Evolutionary conservation across 192 early-diverging fungal genomes (phyloP).

Genomic region (Rhizophlyctis rosea): DNA sequence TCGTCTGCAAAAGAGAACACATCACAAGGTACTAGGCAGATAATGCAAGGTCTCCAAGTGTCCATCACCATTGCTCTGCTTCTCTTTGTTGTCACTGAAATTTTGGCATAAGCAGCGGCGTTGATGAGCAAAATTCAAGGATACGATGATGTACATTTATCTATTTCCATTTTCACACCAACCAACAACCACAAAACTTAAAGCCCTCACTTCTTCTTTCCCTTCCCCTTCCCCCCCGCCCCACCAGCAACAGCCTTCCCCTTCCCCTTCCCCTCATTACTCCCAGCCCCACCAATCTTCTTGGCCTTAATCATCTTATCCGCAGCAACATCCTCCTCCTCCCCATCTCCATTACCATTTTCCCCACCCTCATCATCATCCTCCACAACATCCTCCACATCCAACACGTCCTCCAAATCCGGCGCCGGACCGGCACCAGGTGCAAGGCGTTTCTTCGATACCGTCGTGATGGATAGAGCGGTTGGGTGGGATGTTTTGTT

Average conservation of each 20-base stretch:
- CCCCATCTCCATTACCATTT: slow-evolving; percentile 39
- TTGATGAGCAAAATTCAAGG: no score
- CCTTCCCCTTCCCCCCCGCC: slow-evolving; percentile 12
- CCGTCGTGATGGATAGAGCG: slow-evolving; percentile 47
- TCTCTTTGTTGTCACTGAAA: no score
- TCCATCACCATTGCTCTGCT: no score
- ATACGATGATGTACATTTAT: no score
- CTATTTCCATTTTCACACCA: no score
- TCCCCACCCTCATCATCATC: slow-evolving; percentile 44
- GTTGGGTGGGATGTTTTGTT: slow-evolving; percentile 61
- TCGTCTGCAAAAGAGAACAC: no score
- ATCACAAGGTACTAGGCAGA: no score
- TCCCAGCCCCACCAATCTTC: not conserved
- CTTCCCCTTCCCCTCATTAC: not conserved
- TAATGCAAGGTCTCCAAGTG: no score
- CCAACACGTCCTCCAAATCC: slow-evolving; percentile 60
- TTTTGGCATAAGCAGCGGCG: no score
- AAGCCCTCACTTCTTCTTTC: not conserved
- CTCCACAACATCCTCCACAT: slow-evolving; percentile 50
- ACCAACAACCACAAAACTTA: no score
- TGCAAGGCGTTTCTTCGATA: slow-evolving; percentile 25
- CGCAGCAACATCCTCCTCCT: slow-evolving; percentile 52
- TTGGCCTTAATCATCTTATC: slow-evolving; percentile 43
- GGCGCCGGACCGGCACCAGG: slow-evolving; percentile 30
- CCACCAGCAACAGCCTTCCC: slow-evolving; percentile 1